Conservation (phyloP, 257 asterid genomes). For the Mitragyna speciosa region DNA sequence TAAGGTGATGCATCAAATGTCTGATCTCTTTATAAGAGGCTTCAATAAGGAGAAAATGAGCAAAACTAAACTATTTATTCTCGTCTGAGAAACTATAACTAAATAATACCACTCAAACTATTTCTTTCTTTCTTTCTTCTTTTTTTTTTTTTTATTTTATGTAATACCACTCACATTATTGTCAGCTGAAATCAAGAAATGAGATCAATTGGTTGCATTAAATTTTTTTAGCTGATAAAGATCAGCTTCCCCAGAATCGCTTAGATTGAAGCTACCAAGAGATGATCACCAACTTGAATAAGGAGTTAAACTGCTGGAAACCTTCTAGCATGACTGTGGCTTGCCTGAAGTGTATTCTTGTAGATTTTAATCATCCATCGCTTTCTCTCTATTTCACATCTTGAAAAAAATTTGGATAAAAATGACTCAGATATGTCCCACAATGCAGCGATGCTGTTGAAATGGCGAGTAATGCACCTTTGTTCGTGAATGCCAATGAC, state of each 20-base stretch:
- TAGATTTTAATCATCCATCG: background rate
- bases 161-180: no score
- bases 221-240: background rate
- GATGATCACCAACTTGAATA: background rate
- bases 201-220: background rate
- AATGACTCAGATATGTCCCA: background rate
- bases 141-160: no score
- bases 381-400: background rate
- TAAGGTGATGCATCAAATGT: background rate
- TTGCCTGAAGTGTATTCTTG: background rate
- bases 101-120: no score
- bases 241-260: background rate
- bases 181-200: background rate
- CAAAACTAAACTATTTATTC: background rate
- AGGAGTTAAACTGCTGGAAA: background rate
- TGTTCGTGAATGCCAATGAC: conserved; percentile 73
- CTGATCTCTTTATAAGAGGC: background rate
- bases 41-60: background rate
- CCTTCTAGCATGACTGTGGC: background rate
- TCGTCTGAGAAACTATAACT: background rate
- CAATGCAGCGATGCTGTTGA: conserved; percentile 67
- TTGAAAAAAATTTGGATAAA: background rate
- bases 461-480: conserved; percentile 96
- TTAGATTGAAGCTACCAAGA: background rate
- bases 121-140: no score